Evolutionary conservation across 192 early-diverging fungal species (phyloP).

Genomic region (Podila horticola): DNA sequence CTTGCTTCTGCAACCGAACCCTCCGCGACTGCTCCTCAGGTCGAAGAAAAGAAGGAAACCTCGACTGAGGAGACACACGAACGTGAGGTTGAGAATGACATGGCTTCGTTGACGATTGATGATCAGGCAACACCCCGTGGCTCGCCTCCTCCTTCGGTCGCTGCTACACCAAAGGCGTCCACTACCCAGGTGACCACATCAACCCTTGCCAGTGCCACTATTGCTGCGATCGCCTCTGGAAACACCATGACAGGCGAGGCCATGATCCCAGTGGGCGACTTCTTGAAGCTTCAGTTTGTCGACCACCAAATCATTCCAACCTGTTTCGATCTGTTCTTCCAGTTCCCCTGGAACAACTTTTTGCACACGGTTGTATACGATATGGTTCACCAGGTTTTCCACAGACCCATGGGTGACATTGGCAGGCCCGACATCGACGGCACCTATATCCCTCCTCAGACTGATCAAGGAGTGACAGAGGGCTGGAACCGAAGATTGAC

Average conservation of each 20-base stretch:
- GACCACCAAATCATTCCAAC: constrained; percentile 72
- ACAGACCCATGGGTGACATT: constrained; percentile 80
- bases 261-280: constrained; percentile 73
- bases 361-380: constrained; percentile 99
- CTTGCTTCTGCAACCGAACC: not conserved
- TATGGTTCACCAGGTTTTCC: constrained; percentile 98
- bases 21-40: not conserved
- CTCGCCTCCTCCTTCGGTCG: constrained; percentile 21
- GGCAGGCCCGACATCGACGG: constrained; percentile 43
- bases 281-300: constrained; percentile 76
- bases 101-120: constrained; percentile 11
- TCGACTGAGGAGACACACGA: not conserved
- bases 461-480: constrained; percentile 38
- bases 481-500: constrained; percentile 49
- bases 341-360: constrained; percentile 98
- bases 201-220: constrained; percentile 14
- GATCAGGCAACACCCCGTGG: constrained; percentile 30
- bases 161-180: not conserved
- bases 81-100: constrained; percentile 19
- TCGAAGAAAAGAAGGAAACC: not conserved
- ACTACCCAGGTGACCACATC: not conserved
- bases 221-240: constrained; percentile 10
- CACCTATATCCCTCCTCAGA: constrained; percentile 39
- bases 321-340: constrained; percentile 89
- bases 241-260: constrained; percentile 23